Evolutionary conservation across 2,329 filamentous ascomycete genomes (phyloP).

Genomic region (Dactylellina sp.): DNA sequence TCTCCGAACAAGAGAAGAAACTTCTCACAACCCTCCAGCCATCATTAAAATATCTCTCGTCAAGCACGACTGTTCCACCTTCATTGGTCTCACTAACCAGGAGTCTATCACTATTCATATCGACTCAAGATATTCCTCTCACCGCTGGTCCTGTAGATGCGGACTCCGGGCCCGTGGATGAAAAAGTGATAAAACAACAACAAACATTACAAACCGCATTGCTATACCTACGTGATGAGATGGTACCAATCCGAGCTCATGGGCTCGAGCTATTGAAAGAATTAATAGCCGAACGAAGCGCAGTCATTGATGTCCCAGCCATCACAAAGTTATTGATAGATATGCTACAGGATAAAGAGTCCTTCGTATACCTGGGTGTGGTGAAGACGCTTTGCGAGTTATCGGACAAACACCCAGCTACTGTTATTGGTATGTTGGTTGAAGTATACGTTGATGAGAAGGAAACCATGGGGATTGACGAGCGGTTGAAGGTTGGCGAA

Average conservation of each 20-base stretch:
- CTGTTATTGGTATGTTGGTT: conserved; percentile 73
- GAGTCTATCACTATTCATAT: conserved; percentile 60
- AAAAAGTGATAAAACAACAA: conserved; percentile 64
- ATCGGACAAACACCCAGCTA: conserved; percentile 72
- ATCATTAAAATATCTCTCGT: conserved; percentile 58
- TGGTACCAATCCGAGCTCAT: conserved; percentile 75
- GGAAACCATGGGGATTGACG: conserved; percentile 65
- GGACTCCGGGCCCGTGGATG: conserved; percentile 62
- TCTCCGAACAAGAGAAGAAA: conserved; percentile 60
- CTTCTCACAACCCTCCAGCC: conserved; percentile 60
- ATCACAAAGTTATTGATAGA: conserved; percentile 74
- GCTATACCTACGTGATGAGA: conserved; percentile 74
- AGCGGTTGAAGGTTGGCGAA: conserved; percentile 68
- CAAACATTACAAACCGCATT: conserved; percentile 74
- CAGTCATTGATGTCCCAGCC: conserved; percentile 75
- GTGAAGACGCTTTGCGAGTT: conserved; percentile 75
- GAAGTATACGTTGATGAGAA: conserved; percentile 75
- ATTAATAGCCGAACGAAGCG: conserved; percentile 70
- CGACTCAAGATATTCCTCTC: conserved; percentile 55
- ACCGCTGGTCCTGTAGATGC: conserved; percentile 2
- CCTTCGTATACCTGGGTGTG: conserved; percentile 77
- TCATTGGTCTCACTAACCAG: conserved; percentile 58
- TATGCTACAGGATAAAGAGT: conserved; percentile 74
- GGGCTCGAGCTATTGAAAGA: conserved; percentile 72
- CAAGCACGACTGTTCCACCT: conserved; percentile 16